phyloP scores from a whole-genome alignment of 768 basidiomycete species.

The Lactarius trivialis region DNA sequence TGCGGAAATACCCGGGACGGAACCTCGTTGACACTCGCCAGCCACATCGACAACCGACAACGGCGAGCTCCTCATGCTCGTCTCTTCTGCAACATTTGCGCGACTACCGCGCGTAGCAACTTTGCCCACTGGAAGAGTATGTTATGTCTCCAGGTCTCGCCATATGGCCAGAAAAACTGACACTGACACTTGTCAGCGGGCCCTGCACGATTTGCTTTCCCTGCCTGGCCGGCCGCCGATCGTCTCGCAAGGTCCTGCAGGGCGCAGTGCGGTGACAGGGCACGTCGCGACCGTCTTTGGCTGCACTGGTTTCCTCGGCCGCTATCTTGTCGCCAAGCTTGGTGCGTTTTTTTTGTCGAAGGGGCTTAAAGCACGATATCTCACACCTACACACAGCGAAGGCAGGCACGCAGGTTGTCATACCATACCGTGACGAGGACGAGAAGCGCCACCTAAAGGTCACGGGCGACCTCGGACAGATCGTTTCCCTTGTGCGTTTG shows the following conservation, averaged over 20 bases:
- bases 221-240: conserved; percentile 57
- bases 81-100: conserved; percentile 27
- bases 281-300: conserved; percentile 97
- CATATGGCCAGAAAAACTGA: not conserved
- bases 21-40: not conserved
- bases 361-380: not conserved
- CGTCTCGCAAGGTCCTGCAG: conserved; percentile 70
- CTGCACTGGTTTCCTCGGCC: conserved; percentile 89
- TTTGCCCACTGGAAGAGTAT: conserved; percentile 10
- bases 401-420: conserved; percentile 85
- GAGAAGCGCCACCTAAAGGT: conserved; percentile 84
- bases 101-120: conserved; percentile 17
- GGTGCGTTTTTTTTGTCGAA: conserved; percentile 42
- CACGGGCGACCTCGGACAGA: conserved; percentile 95
- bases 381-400: conserved; percentile 48
- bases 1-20: conserved; percentile 12
- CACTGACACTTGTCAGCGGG: conserved; percentile 44
- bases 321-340: conserved; percentile 90
- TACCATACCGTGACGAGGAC: conserved; percentile 94
- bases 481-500: conserved; percentile 77
- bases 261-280: conserved; percentile 82
- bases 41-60: not conserved
- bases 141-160: not conserved
- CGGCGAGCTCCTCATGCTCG: conserved; percentile 33
- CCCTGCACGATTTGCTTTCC: conserved; percentile 64